Evolutionary conservation across 805 yeast species (phyloP), one percentile per base, ranked within the genome.

Genomic region (Suhomyces kilbournensis): DNA sequence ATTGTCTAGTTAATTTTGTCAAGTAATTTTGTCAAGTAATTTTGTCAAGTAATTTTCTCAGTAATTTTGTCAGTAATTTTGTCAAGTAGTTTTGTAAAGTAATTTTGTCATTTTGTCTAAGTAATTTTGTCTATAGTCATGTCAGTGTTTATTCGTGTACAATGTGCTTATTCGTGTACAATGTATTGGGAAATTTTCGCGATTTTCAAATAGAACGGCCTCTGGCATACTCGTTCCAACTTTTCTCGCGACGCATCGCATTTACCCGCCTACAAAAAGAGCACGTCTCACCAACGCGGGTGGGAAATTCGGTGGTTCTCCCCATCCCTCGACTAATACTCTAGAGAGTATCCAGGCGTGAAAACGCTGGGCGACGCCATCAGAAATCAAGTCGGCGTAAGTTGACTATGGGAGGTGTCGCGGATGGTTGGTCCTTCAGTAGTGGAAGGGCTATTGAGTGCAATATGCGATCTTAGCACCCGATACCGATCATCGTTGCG

Each of bases 271-370:
- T 50, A 63, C 78, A 58, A 52, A 67, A 64, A 64, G 64, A 58
- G 54, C 35, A 25, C 35, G 48, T 32, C 55, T 55, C 59, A 53
- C 50, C 52, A 61, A 57, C 22, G 65, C 72, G 77, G 78, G 84
- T 80, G 84, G 84, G 84, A 80, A 80, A 80, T 80, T 80, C 84
- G 84, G 84, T 80, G 84, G 74, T 76, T 63, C 81, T 57, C 83
- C 56, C 81, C 80, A 73, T 72, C 79, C 77, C 63, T 40, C 32
- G 34, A 48, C 53, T 26, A 44, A 26, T 69, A 71, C 83, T 79
- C 83, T 65, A 79, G 84, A 80, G 84, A 79, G 83, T 70, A 55
- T 66, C 80, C 78, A 58, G 70, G 79, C 81, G 83, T 72, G 81
- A 64, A 77, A 73, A 71, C 82, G 83, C 78, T 63, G 82, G 82